These are phyloP conservation scores for Azolla pinnata DNA, from an alignment of 75 land plant species.

Conservation along the genomic window DNA sequence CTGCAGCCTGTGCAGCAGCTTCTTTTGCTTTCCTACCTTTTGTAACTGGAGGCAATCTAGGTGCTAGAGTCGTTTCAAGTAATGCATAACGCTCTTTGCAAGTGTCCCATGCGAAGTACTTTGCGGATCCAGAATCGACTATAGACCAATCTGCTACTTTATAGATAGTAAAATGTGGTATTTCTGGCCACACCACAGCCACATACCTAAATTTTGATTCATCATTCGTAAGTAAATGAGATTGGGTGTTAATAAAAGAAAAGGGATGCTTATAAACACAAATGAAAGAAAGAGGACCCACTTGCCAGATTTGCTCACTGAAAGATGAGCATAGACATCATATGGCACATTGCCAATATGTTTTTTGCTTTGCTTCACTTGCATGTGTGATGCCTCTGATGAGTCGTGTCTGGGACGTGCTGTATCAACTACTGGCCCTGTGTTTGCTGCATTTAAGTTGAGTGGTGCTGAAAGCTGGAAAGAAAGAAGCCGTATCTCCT, in stretches of 20 bases:
- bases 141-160: constrained; percentile 78
- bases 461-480: constrained; percentile 68
- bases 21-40: constrained; percentile 88
- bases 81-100: constrained; percentile 91
- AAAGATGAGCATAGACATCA: constrained; percentile 70
- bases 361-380: constrained; percentile 67
- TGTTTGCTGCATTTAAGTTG: constrained; percentile 56
- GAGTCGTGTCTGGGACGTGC: constrained; percentile 54
- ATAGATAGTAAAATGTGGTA: constrained; percentile 74
- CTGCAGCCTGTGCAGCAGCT: constrained; percentile 89
- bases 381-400: constrained; percentile 39
- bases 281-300: constrained; percentile 28
- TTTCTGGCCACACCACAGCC: constrained; percentile 91
- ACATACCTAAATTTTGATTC: constrained; percentile 49
- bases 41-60: constrained; percentile 55
- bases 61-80: constrained; percentile 57
- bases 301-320: constrained; percentile 95
- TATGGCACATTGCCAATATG: constrained; percentile 65
- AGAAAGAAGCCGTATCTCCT: constrained; percentile 64
- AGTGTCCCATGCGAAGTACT: constrained; percentile 92
- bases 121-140: constrained; percentile 81
- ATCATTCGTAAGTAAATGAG: too few species aligned
- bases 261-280: too few species aligned
- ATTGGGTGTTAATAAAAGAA: too few species aligned
- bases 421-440: constrained; percentile 46